Evolutionary conservation across 2,329 filamentous ascomycete genomes (phyloP).

Genomic region (Gnomoniopsis sp.): DNA sequence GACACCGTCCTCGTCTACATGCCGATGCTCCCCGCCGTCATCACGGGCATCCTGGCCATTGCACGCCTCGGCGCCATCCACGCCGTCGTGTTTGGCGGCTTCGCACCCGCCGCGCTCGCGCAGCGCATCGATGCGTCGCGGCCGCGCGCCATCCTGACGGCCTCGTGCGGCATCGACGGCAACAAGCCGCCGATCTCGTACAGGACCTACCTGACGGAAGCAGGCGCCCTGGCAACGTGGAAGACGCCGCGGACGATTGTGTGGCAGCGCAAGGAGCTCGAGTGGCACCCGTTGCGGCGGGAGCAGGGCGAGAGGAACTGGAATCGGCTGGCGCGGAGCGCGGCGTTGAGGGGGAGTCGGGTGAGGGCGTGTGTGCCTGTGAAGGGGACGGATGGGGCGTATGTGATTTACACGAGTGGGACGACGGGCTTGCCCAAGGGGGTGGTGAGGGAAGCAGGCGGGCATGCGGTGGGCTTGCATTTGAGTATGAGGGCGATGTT

Average conservation of each 20-base stretch:
- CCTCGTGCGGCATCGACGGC: constrained; percentile 89
- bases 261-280: constrained; percentile 77
- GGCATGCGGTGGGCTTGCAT: constrained; percentile 81
- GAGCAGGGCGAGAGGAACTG: constrained; percentile 72
- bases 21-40: constrained; percentile 90
- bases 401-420: constrained; percentile 85
- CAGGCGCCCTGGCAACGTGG: constrained; percentile 62
- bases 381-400: constrained; percentile 73
- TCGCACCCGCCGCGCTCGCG: constrained; percentile 75
- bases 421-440: constrained; percentile 83
- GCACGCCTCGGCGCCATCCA: constrained; percentile 83
- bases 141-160: constrained; percentile 76
- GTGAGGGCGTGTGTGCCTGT: constrained; percentile 73
- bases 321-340: constrained; percentile 72
- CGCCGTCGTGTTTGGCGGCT: constrained; percentile 90
- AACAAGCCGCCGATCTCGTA: constrained; percentile 77
- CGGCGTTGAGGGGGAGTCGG: constrained; percentile 52
- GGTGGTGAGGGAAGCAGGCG: constrained; percentile 76
- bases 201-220: constrained; percentile 70
- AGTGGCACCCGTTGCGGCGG: constrained; percentile 69
- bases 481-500: constrained; percentile 82
- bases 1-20: constrained; percentile 91
- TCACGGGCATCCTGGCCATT: constrained; percentile 83
- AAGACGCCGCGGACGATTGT: constrained; percentile 73
- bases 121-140: constrained; percentile 83